These are phyloP conservation scores for Fusarium sarcochroum DNA, from an alignment of 2,329 filamentous ascomycete species.

Conservation along the genomic window DNA sequence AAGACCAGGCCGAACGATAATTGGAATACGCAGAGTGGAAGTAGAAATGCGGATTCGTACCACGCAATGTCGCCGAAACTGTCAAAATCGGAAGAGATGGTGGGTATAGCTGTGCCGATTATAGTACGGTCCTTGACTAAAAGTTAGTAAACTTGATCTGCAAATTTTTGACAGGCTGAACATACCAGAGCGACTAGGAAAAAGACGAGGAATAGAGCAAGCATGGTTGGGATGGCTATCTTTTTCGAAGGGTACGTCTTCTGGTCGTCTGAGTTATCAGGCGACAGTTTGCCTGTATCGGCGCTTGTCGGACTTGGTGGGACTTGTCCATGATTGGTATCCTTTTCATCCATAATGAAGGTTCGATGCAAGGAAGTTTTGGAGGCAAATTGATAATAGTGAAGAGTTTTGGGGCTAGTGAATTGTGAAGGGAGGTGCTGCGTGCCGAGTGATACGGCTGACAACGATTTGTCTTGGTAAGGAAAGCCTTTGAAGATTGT, in stretches of 20 bases:
- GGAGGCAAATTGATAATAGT: too few species aligned
- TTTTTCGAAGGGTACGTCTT: slow-evolving; percentile 28
- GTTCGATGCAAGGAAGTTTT: too few species aligned
- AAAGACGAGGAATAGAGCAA: slow-evolving; percentile 22
- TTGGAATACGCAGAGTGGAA: slow-evolving; percentile 34
- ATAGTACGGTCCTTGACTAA: slow-evolving; percentile 20
- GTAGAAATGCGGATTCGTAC: slow-evolving; percentile 34
- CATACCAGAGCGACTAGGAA: slow-evolving; percentile 26
- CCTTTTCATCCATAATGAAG: not conserved
- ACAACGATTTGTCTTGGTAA: too few species aligned
- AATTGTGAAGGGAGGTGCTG: too few species aligned
- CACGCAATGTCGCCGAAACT: slow-evolving; percentile 33
- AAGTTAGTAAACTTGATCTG: not conserved
- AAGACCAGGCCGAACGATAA: slow-evolving; percentile 29
- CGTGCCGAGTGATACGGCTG: too few species aligned
- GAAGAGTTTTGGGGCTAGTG: too few species aligned
- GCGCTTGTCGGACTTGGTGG: not conserved
- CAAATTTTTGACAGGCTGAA: fast-evolving
- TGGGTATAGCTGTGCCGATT: slow-evolving; percentile 29
- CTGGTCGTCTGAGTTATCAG: not conserved
- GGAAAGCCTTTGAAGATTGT: too few species aligned
- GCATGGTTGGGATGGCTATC: slow-evolving; percentile 26
- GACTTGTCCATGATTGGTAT: fast-evolving
- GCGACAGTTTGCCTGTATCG: fast-evolving
- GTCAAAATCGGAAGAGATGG: slow-evolving; percentile 30